Evolutionary conservation across 805 yeast genomes (phyloP).

Genomic region (Starmera dryadoides): DNA sequence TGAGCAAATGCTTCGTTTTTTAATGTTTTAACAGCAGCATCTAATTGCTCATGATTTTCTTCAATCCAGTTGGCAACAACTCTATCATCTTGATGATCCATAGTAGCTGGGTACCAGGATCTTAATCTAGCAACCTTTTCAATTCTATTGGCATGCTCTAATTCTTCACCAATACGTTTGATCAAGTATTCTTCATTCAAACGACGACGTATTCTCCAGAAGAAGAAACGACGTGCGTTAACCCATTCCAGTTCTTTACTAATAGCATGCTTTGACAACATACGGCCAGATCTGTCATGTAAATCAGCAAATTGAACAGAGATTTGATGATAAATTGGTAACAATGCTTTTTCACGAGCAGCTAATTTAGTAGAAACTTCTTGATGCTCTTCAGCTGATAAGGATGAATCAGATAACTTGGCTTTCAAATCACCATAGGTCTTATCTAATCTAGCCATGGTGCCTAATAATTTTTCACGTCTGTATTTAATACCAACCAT

Average conservation of each 20-base stretch:
- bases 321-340: conserved; percentile 88
- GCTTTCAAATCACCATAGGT: conserved; percentile 62
- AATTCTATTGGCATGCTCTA: conserved; percentile 55
- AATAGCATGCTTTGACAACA: conserved; percentile 91
- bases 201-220: conserved; percentile 98
- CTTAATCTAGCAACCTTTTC: conserved; percentile 83
- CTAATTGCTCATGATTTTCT: conserved; percentile 59
- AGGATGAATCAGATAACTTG: conserved; percentile 44
- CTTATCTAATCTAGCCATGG: conserved; percentile 85
- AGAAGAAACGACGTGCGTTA: conserved; percentile 89
- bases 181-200: conserved; percentile 85
- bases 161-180: conserved; percentile 60
- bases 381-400: conserved; percentile 60
- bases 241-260: conserved; percentile 80
- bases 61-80: conserved; percentile 84
- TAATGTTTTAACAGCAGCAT: conserved; percentile 52
- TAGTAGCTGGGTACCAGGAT: conserved; percentile 74
- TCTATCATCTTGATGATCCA: conserved; percentile 65
- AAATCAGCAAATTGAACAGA: conserved; percentile 96
- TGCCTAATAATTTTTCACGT: conserved; percentile 82
- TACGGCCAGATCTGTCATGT: conserved; percentile 96
- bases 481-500: conserved; percentile 98
- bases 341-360: conserved; percentile 69
- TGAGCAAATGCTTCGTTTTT: conserved; percentile 62
- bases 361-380: conserved; percentile 57